phyloP scores from a whole-genome alignment of 1,284 basidiomycete species.

The Cryptococcus hybrid region DNA sequence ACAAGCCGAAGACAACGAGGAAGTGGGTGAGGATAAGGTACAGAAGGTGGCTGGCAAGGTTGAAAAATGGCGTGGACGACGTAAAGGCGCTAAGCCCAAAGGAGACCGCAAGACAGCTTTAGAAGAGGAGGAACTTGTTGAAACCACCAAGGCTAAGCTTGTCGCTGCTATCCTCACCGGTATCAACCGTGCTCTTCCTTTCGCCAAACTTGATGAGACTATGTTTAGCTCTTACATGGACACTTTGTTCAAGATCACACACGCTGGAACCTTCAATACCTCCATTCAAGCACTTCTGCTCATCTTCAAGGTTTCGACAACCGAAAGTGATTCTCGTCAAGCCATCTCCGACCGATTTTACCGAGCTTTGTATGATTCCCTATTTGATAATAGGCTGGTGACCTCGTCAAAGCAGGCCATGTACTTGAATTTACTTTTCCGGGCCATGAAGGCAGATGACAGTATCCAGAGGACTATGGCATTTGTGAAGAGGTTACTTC shows the following conservation, averaged over 20 bases:
- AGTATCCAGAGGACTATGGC: slow-evolving; percentile 67
- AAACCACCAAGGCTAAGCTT: slow-evolving; percentile 77
- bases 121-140: slow-evolving; percentile 59
- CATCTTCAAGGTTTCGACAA: slow-evolving; percentile 72
- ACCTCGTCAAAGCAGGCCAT: slow-evolving; percentile 92
- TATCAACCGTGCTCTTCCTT: slow-evolving; percentile 93
- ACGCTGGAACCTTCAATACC: slow-evolving; percentile 88
- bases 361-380: slow-evolving; percentile 82
- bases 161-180: slow-evolving; percentile 91
- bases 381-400: slow-evolving; percentile 78
- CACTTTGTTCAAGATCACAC: slow-evolving; percentile 92
- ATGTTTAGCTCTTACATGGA: slow-evolving; percentile 87
- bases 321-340: slow-evolving; percentile 39
- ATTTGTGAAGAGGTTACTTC: slow-evolving; percentile 82
- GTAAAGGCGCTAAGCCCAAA: slow-evolving; percentile 47
- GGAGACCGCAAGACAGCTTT: slow-evolving; percentile 39
- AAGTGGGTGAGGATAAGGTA: slow-evolving; percentile 41
- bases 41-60: slow-evolving; percentile 51
- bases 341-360: slow-evolving; percentile 82
- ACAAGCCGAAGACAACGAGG: slow-evolving; percentile 35
- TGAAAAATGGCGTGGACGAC: slow-evolving; percentile 47
- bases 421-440: slow-evolving; percentile 96
- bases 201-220: slow-evolving; percentile 65
- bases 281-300: slow-evolving; percentile 90
- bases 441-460: slow-evolving; percentile 78